Conservation (phyloP, 768 basidiomycete species). For the Boletus huronensis region DNA sequence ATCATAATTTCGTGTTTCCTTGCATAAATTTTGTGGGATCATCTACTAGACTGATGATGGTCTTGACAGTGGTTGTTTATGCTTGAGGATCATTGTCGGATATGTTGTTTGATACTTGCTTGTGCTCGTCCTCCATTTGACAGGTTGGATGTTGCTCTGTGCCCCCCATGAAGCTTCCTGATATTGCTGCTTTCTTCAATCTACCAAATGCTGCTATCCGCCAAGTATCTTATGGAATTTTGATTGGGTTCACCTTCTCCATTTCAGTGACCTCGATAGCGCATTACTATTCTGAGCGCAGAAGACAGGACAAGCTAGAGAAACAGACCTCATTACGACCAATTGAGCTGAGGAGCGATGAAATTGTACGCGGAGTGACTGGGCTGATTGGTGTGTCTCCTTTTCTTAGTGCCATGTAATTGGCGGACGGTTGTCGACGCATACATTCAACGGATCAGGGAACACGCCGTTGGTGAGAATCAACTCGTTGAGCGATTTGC, state of each 20-base stretch:
- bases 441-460: conserved; percentile 43
- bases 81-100: no score
- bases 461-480: conserved; percentile 94
- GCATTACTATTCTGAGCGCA: conserved; percentile 49
- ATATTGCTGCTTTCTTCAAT: conserved; percentile 20
- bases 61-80: no score
- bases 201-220: conserved; percentile 26
- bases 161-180: conserved; percentile 9
- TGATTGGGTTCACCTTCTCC: conserved; percentile 77
- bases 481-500: conserved; percentile 82
- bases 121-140: neutral
- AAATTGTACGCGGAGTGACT: conserved; percentile 74
- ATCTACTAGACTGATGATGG: no score
- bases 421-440: neutral
- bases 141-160: neutral
- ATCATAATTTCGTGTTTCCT: neutral
- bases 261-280: conserved; percentile 65
- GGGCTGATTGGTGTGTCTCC: conserved; percentile 75
- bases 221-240: conserved; percentile 47
- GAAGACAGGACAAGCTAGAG: conserved; percentile 35
- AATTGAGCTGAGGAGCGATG: conserved; percentile 71
- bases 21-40: neutral
- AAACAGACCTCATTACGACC: conserved; percentile 44
- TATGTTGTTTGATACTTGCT: no score
- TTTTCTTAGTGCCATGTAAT: neutral